Conservation (phyloP, 2,329 filamentous ascomycete species). For the Colletotrichum tropicale region DNA sequence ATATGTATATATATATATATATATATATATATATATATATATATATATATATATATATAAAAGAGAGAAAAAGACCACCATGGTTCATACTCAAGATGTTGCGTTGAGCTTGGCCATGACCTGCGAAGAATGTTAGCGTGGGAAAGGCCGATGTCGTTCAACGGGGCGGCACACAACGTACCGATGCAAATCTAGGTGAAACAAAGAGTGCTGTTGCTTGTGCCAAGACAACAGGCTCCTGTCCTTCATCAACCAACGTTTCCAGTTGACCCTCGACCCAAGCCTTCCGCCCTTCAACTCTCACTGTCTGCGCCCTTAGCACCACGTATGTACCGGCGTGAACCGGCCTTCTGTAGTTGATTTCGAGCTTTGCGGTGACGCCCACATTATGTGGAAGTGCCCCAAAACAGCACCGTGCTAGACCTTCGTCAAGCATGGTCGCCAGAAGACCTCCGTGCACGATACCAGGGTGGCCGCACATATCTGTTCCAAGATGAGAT, state of each 20-base stretch:
- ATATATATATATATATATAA: too few species aligned
- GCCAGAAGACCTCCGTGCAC: constrained; percentile 90
- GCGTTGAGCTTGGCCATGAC: constrained; percentile 31
- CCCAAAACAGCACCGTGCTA: constrained; percentile 87
- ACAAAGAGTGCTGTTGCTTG: constrained; percentile 89
- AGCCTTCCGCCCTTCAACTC: constrained; percentile 90
- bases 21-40: too few species aligned
- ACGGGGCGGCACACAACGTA: constrained; percentile 45
- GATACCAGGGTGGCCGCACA: constrained; percentile 91
- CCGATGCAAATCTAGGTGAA: constrained; percentile 82
- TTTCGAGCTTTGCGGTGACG: constrained; percentile 83
- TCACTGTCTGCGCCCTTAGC: constrained; percentile 78
- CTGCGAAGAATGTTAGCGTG: constrained; percentile 21
- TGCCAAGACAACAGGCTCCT: constrained; percentile 71
- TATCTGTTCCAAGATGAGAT: constrained; percentile 75
- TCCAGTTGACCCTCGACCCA: constrained; percentile 92
- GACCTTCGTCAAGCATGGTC: constrained; percentile 89
- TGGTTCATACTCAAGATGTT: not conserved
- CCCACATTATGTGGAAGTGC: constrained; percentile 85
- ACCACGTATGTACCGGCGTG: constrained; percentile 79
- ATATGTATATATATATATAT: too few species aligned
- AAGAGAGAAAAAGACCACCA: not conserved
- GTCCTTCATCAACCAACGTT: constrained; percentile 67
- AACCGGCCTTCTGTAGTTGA: constrained; percentile 83
- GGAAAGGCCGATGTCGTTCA: not conserved